Percentiles rank a stretch among this genome's conserved stretches.
These are phyloP conservation scores for Dendrobium huoshanense DNA, from an alignment of 106 monocot genomes.

Conservation along the genomic window DNA sequence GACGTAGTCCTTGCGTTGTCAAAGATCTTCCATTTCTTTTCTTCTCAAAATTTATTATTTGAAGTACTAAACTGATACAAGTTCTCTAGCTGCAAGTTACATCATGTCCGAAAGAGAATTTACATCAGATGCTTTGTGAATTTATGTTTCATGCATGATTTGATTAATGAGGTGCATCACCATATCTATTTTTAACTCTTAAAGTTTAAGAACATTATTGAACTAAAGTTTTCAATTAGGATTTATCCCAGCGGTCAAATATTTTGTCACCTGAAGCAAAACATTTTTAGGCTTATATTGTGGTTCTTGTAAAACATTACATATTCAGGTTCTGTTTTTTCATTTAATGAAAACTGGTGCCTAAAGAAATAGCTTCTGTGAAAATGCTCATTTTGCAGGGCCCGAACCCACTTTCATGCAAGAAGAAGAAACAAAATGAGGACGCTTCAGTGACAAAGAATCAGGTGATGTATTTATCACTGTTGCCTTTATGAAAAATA, in stretches of 20 bases:
- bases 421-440: conserved; percentile 53
- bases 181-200: background rate
- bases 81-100: too few species aligned
- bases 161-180: too few species aligned
- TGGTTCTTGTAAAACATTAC: background rate
- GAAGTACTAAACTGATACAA: too few species aligned
- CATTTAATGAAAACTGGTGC: background rate
- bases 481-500: background rate
- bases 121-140: too few species aligned
- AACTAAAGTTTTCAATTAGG: background rate
- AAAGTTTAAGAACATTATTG: background rate
- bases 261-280: background rate
- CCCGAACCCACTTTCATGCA: conserved; percentile 73
- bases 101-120: too few species aligned
- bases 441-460: conserved; percentile 12
- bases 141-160: too few species aligned
- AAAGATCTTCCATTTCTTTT: too few species aligned
- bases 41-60: too few species aligned
- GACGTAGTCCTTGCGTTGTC: too few species aligned
- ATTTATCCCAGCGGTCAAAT: background rate
- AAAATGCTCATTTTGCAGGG: conserved; percentile 27
- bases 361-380: background rate
- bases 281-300: background rate
- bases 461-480: conserved; percentile 24
- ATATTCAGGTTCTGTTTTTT: background rate